Conservation (phyloP, 108 stramenopile genomes). For the Pseudonitzschia delicatissima region DNA sequence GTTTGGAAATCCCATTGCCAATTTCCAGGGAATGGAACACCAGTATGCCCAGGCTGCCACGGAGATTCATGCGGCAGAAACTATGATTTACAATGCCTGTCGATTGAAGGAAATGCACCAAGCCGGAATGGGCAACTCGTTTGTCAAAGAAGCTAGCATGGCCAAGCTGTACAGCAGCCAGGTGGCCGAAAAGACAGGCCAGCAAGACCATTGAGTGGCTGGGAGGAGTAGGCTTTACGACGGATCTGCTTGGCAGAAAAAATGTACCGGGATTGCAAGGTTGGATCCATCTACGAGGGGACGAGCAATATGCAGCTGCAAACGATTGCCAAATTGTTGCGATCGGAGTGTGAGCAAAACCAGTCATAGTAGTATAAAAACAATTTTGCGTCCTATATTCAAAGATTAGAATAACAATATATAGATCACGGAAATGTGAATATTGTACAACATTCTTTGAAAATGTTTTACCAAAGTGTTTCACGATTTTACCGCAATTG, state of each 20-base stretch:
- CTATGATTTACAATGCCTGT: slow-evolving; percentile 91
- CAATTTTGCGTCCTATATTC: too few relatives aligned
- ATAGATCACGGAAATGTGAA: too few relatives aligned
- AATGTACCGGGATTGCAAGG: slow-evolving; percentile 95
- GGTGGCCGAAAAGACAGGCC: slow-evolving; percentile 86
- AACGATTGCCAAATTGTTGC: slow-evolving; percentile 53
- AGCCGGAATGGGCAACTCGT: slow-evolving; percentile 29
- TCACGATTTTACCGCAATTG: too few relatives aligned
- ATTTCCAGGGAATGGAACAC: slow-evolving; percentile 96
- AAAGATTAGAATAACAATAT: too few relatives aligned
- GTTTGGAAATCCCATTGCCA: slow-evolving; percentile 85
- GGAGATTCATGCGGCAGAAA: slow-evolving; percentile 90
- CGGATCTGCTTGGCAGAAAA: slow-evolving; percentile 90
- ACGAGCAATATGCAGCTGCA: slow-evolving; percentile 60
- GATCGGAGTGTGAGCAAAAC: slow-evolving; percentile 20
- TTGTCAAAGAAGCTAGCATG: slow-evolving; percentile 97
- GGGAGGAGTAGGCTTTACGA: slow-evolving; percentile 92
- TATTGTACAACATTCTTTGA: too few relatives aligned
- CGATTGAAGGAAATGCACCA: slow-evolving; percentile 72
- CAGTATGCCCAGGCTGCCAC: slow-evolving; percentile 92
- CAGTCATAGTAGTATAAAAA: too few relatives aligned
- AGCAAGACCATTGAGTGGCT: slow-evolving; percentile 89
- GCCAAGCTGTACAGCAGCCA: slow-evolving; percentile 86
- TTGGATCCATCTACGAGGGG: slow-evolving; percentile 96
- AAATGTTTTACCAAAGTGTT: too few relatives aligned